These are phyloP conservation scores for Tulasnella sp. DNA, from an alignment of 768 basidiomycete genomes.

Conservation along the genomic window DNA sequence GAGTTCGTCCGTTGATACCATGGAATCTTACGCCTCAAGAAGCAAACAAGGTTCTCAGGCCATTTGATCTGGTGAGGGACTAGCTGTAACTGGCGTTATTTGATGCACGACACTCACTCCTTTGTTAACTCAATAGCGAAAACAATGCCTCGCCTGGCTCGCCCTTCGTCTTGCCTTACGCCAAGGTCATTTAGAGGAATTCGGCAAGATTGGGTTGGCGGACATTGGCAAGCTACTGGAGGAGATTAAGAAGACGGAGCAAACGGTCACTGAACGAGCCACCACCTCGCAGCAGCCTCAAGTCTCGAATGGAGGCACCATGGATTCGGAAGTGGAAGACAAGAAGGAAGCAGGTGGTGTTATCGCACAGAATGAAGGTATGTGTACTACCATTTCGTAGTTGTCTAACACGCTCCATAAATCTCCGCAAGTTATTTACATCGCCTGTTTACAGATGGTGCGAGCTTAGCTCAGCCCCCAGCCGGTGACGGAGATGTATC, in stretches of 20 bases:
- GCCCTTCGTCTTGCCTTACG: slow-evolving; percentile 17
- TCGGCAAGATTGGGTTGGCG: slow-evolving; percentile 15
- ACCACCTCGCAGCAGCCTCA: neutral
- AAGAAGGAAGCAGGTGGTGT: neutral
- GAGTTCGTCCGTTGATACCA: neutral
- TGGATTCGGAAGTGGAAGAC: neutral
- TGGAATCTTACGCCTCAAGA: slow-evolving; percentile 2
- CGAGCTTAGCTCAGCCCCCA: neutral
- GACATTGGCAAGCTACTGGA: slow-evolving; percentile 5
- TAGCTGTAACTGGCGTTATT: too few relatives aligned
- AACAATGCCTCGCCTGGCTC: slow-evolving; percentile 19
- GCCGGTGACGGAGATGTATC: neutral
- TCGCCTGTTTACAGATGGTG: neutral
- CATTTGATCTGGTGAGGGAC: neutral
- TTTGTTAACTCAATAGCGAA: neutral
- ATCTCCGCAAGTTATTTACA: neutral
- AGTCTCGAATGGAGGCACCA: neutral
- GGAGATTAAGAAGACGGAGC: slow-evolving; percentile 11
- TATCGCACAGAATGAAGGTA: neutral
- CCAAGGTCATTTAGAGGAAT: slow-evolving; percentile 20
- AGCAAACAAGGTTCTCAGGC: neutral
- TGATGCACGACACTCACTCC: neutral
- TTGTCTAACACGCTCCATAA: neutral
- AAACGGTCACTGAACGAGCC: neutral
- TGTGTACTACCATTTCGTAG: neutral